Conservation (phyloP, 2,329 filamentous ascomycete genomes). For the Helotiales sp. region DNA sequence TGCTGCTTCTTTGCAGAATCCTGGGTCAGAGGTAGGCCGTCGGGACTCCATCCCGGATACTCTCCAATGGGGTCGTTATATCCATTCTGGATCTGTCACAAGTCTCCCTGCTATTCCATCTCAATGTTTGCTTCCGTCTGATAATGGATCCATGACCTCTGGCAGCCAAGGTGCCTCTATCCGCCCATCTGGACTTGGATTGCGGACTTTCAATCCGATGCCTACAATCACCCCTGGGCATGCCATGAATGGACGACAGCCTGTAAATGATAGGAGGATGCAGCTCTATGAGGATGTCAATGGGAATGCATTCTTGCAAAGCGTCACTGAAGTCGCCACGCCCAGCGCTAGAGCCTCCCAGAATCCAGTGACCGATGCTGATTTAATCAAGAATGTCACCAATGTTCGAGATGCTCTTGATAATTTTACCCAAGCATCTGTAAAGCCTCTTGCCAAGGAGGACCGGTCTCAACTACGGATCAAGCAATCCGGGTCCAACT, state of each 20-base stretch:
- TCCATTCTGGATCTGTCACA: slow-evolving; percentile 34
- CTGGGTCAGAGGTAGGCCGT: slow-evolving; percentile 9
- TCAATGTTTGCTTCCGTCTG: slow-evolving; percentile 44
- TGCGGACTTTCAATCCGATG: slow-evolving; percentile 37
- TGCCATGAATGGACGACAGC: neutral
- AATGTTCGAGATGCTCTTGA: slow-evolving; percentile 30
- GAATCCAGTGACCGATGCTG: slow-evolving; percentile 25
- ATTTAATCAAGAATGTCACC: slow-evolving; percentile 27
- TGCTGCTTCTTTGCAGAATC: slow-evolving; percentile 4
- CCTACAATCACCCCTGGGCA: slow-evolving; percentile 26
- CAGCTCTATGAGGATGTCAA: slow-evolving; percentile 38
- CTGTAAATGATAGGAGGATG: slow-evolving; percentile 26
- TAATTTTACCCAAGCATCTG: slow-evolving; percentile 27
- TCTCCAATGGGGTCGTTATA: slow-evolving; percentile 36
- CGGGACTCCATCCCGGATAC: slow-evolving; percentile 35
- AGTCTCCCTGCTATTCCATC: slow-evolving; percentile 44
- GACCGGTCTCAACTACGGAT: slow-evolving; percentile 24
- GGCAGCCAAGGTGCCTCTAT: slow-evolving; percentile 35
- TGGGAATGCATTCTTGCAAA: slow-evolving; percentile 38
- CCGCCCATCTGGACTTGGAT: slow-evolving; percentile 38
- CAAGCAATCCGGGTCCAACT: slow-evolving; percentile 31
- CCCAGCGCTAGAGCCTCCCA: slow-evolving; percentile 35
- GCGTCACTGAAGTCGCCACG: slow-evolving; percentile 40
- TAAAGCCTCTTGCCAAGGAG: slow-evolving; percentile 21
- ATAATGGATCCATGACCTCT: slow-evolving; percentile 39